Base-by-base conservation (phyloP, 805 yeast genomes). In the Lachancea sp. region DNA sequence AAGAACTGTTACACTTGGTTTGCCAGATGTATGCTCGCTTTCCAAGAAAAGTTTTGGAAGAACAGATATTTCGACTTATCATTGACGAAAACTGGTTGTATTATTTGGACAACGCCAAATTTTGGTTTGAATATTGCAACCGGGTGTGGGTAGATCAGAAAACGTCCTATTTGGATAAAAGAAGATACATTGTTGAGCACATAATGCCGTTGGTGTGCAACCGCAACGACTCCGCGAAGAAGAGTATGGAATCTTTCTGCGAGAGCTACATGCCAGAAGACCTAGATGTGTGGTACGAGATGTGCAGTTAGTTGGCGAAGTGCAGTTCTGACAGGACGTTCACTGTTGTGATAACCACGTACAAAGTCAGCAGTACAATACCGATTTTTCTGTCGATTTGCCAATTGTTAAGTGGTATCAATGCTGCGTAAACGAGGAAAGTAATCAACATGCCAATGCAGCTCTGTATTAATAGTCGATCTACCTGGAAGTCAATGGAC, bases 331-430 rank as follows among this genome's bases (percentile, higher is more conserved):
- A 25, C 36, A 41, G 52, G 11, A 60, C 42, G 48, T 58, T 60
- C 15, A 54, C 34, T 11, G 42, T 36, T 7, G 56, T 56, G 9
- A 55, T 45, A 3, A 45, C 12, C 12, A 44, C 36, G 46, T 62
- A 62, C 11, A 57, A 47, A 11, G 46, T 17, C 30, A 62, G 35
- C 32, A 61, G 49, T 13, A 53, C 17, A 2, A 40, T n/a, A 13
- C 81, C 79, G 19, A 75, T 63, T 19, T 56, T 57, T 40, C 64
- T 59, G 49, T 71, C 70, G 47, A 77, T 65, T 15, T 56, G 53
- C 80, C 81, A 77, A 10, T 61, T 56, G 40, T 73, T 73, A 31
- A 66, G 42, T 0, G 82, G 81, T 1, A 77, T 66, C 5, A 62
- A 57, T 3, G 70, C 36, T 15, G 69, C 49, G 47, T 73, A 68